Evolutionary conservation across 352 stramenopile species (phyloP).

Genomic region (Globisporangium cederbergense): DNA sequence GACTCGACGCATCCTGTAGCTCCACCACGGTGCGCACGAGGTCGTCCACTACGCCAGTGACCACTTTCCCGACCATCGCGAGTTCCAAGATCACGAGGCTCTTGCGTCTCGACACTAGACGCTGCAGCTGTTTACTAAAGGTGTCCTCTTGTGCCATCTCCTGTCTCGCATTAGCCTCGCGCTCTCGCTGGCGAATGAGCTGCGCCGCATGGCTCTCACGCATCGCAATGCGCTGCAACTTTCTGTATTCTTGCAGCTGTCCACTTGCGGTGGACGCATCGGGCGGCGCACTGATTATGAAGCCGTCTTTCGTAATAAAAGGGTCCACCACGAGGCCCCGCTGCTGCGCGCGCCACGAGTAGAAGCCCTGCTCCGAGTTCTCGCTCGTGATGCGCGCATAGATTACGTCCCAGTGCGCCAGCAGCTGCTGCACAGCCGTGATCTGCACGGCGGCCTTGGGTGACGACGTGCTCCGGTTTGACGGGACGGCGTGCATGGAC

Average conservation of each 20-base stretch:
- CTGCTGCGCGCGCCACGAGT: conserved; percentile 43
- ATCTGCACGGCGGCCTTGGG: conserved; percentile 49
- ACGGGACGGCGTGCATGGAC: conserved; percentile 24
- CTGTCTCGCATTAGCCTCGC: conserved; percentile 17
- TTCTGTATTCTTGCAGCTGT: conserved; percentile 31
- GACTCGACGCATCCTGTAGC: not conserved
- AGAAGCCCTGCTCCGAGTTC: conserved; percentile 35
- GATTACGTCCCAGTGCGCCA: conserved; percentile 59
- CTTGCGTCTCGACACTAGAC: not conserved
- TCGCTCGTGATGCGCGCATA: conserved; percentile 56
- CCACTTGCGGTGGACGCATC: conserved; percentile 21
- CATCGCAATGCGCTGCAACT: conserved; percentile 38
- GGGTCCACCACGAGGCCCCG: conserved; percentile 44
- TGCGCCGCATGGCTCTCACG: conserved; percentile 37
- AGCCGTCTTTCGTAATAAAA: conserved; percentile 45
- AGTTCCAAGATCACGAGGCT: conserved; percentile 14
- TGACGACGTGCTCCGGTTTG: conserved; percentile 41
- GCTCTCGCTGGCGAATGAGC: conserved; percentile 27
- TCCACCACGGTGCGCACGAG: conserved; percentile 12
- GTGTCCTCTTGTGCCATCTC: conserved; percentile 30
- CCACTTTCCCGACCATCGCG: conserved; percentile 14
- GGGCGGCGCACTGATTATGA: conserved; percentile 44
- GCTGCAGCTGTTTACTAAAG: conserved; percentile 9
- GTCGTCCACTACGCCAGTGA: conserved; percentile 1
- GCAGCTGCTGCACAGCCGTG: conserved; percentile 34